These are phyloP conservation scores for Serendipita sp. DNA, from an alignment of 1,284 basidiomycete species.

Conservation along the genomic window DNA sequence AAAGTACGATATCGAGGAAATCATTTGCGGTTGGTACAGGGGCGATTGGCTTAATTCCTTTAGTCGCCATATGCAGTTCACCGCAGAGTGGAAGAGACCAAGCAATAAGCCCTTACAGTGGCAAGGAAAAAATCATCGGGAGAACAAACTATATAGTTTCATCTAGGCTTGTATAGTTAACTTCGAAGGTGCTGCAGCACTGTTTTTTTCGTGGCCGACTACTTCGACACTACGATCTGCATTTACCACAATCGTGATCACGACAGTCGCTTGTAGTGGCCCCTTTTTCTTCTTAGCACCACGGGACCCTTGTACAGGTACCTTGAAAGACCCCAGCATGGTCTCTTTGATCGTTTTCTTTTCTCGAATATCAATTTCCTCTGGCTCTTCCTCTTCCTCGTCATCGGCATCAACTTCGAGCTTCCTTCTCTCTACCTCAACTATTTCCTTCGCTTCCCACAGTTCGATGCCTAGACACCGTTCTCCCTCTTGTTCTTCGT, in stretches of 20 bases:
- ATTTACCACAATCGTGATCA: background rate
- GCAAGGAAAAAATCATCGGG: background rate
- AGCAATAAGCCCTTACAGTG: background rate
- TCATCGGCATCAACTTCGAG: conserved; percentile 12
- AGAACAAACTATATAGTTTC: background rate
- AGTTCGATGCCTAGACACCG: conserved; percentile 62
- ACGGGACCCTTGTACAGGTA: background rate
- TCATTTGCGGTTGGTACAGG: conserved; percentile 92
- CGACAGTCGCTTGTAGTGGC: background rate
- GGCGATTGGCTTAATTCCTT: conserved; percentile 86
- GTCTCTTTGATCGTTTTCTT: conserved; percentile 49
- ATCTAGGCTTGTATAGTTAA: background rate
- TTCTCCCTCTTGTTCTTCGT: conserved; percentile 33
- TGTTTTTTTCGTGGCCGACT: background rate
- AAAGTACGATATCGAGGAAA: conserved; percentile 89
- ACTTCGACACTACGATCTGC: background rate
- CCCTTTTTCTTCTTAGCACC: conserved; percentile 1
- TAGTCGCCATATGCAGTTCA: conserved; percentile 50
- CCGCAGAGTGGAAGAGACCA: background rate
- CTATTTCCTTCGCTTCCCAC: conserved; percentile 73
- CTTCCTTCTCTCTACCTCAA: conserved; percentile 60
- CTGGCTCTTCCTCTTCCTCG: conserved; percentile 27
- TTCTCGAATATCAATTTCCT: conserved; percentile 47
- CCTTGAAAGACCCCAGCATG: conserved; percentile 38
- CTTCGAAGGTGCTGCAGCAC: background rate